phyloP scores from a whole-genome alignment of 768 basidiomycete genomes.

The Amyloporia xantha region DNA sequence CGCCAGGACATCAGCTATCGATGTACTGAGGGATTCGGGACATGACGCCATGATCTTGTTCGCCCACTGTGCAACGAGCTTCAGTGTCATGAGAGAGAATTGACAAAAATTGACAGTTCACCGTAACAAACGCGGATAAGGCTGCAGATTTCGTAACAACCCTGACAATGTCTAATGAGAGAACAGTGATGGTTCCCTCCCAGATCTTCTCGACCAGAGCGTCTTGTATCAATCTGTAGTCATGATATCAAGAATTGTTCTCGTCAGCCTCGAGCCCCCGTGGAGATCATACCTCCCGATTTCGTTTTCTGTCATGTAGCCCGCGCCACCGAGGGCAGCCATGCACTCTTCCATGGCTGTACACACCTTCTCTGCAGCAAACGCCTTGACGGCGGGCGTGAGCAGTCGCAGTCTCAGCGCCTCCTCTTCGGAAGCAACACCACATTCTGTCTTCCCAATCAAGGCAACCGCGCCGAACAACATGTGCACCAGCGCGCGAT shows the following conservation, averaged over 20 bases:
- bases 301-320: constrained; percentile 80
- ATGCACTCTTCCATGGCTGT: constrained; percentile 69
- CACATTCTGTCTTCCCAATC: constrained; percentile 58
- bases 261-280: too few species aligned
- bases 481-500: constrained; percentile 61
- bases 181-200: constrained; percentile 70
- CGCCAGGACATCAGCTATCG: constrained; percentile 17
- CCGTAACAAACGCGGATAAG: constrained; percentile 42
- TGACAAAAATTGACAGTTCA: constrained; percentile 22
- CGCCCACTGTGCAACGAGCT: constrained; percentile 42
- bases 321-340: constrained; percentile 67
- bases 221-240: constrained; percentile 50
- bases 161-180: constrained; percentile 60
- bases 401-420: constrained; percentile 49
- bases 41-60: constrained; percentile 35
- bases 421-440: constrained; percentile 43
- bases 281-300: constrained; percentile 54
- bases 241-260: neutral
- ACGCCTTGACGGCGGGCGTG: constrained; percentile 67
- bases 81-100: neutral
- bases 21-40: constrained; percentile 17
- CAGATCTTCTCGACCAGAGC: constrained; percentile 74
- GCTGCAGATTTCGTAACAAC: constrained; percentile 40
- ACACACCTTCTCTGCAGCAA: constrained; percentile 56
- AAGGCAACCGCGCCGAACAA: constrained; percentile 52